phyloP scores from a whole-genome alignment of 306 rosid species.

The Vigna angularis region DNA sequence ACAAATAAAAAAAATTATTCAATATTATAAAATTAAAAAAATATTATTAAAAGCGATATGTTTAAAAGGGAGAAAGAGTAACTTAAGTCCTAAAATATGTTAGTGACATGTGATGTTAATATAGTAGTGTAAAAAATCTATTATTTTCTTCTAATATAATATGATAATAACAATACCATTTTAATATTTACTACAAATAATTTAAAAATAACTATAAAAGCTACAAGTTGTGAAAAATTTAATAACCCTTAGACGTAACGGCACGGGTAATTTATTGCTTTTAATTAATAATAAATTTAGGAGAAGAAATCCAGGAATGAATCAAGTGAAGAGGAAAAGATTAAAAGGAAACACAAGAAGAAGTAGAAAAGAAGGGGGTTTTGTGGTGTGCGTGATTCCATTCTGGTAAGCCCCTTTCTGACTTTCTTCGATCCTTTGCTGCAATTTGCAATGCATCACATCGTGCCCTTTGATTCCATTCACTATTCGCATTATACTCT shows the following conservation, averaged over 20 bases:
- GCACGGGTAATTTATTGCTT: background rate
- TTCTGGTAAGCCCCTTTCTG: constrained; percentile 36
- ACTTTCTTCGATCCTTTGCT: background rate
- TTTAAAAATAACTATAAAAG: too few relatives aligned
- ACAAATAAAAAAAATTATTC: too few relatives aligned
- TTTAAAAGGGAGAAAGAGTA: too few relatives aligned
- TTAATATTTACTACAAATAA: too few relatives aligned
- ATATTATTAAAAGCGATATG: too few relatives aligned
- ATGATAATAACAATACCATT: too few relatives aligned
- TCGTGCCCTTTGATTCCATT: background rate
- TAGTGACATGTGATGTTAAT: too few relatives aligned
- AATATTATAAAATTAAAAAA: too few relatives aligned
- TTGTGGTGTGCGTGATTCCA: background rate
- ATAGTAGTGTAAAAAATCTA: too few relatives aligned
- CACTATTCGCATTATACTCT: background rate
- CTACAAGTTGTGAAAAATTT: background rate
- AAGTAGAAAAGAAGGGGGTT: background rate
- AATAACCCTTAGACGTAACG: background rate
- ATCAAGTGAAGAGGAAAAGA: background rate
- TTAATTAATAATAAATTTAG: background rate
- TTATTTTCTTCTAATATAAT: too few relatives aligned
- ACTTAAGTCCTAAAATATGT: too few relatives aligned
- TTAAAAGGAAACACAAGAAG: background rate
- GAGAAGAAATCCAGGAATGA: constrained; percentile 10
- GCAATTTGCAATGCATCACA: background rate